These are phyloP conservation scores for Hymenoscyphus salicellus DNA, from an alignment of 2,329 filamentous ascomycete species.

Conservation along the genomic window DNA sequence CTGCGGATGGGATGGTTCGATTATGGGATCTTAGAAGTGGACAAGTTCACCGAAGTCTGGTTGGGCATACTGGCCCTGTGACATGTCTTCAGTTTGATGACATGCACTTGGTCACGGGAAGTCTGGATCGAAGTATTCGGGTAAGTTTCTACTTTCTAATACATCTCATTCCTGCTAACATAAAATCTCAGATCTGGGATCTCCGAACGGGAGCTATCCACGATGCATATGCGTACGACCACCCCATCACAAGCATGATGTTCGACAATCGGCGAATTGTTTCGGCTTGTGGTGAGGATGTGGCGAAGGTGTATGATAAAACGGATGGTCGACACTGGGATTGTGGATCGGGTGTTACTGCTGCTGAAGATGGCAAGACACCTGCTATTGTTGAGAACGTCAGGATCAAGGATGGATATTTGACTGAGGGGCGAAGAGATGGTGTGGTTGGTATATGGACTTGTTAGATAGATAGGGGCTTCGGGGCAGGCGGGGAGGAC, in stretches of 20 bases:
- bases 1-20: slow-evolving; percentile 93
- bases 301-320: slow-evolving; percentile 98
- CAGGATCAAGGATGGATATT: slow-evolving; percentile 87
- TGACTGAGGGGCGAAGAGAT: slow-evolving; percentile 84
- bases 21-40: slow-evolving; percentile 95
- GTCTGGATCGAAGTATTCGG: slow-evolving; percentile 85
- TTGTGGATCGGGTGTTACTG: slow-evolving; percentile 77
- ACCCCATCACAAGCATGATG: slow-evolving; percentile 92
- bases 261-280: slow-evolving; percentile 91
- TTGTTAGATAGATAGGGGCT: slow-evolving; percentile 45
- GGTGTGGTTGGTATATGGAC: slow-evolving; percentile 90
- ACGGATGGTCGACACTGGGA: slow-evolving; percentile 95
- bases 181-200: slow-evolving; percentile 82
- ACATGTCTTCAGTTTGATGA: slow-evolving; percentile 96
- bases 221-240: slow-evolving; percentile 94
- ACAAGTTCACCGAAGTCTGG: slow-evolving; percentile 92
- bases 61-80: slow-evolving; percentile 92
- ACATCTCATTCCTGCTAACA: slow-evolving; percentile 25
- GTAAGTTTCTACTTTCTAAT: slow-evolving; percentile 55
- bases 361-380: slow-evolving; percentile 62
- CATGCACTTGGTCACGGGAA: slow-evolving; percentile 89
- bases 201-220: slow-evolving; percentile 91
- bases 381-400: slow-evolving; percentile 77
- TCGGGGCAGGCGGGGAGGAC: neutral
- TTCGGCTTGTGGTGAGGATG: slow-evolving; percentile 82